These are phyloP conservation scores for Coniochaeta pulveracea DNA, from an alignment of 2,329 filamentous ascomycete genomes.

Conservation along the genomic window DNA sequence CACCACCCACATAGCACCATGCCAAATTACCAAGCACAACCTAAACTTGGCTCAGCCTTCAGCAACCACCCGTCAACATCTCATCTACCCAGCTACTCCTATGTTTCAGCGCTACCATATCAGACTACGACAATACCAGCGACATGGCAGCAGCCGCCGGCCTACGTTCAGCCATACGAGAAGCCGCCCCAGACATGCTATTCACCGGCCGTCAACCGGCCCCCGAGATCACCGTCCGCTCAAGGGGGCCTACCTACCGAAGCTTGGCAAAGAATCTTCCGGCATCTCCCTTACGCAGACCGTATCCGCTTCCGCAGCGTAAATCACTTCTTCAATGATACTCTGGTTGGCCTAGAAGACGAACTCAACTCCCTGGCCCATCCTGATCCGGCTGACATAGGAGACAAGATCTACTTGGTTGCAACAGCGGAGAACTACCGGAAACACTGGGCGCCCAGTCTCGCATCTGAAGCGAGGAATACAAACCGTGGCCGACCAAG, in stretches of 20 bases:
- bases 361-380: not conserved
- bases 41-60: too few relatives aligned
- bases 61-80: too few relatives aligned
- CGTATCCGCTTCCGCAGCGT: constrained; percentile 1
- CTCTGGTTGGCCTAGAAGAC: not conserved
- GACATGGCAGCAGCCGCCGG: not conserved
- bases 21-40: not conserved
- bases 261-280: not conserved
- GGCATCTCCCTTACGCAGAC: constrained; percentile 1
- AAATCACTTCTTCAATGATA: not conserved
- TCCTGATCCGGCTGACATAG: not conserved
- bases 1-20: not conserved
- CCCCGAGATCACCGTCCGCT: not conserved
- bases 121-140: too few relatives aligned
- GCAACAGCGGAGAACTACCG: constrained; percentile 1
- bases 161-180: not conserved
- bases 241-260: not conserved
- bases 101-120: too few relatives aligned
- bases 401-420: not conserved
- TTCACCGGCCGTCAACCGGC: not conserved
- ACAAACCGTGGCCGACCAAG: not conserved
- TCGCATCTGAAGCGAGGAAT: not conserved
- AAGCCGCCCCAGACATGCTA: not conserved
- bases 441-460: constrained; percentile 1
- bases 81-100: too few relatives aligned